Conservation (phyloP, 2,329 filamentous ascomycete species). For the Lasiodiplodia citricola region DNA sequence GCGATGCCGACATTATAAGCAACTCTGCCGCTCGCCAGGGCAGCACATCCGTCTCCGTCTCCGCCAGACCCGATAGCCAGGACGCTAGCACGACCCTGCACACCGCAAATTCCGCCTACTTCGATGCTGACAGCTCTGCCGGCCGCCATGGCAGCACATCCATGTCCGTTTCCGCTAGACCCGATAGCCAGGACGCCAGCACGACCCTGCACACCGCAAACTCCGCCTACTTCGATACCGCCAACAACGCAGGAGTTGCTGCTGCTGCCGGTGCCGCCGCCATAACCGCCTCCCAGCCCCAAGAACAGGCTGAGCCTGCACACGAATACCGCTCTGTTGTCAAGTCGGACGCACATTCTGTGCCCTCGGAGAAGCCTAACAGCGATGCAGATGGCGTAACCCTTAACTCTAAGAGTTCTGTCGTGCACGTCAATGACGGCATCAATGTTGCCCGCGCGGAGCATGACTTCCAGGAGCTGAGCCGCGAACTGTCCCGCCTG, state of each 20-base stretch:
- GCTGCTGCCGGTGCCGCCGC: not conserved
- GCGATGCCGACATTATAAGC: not conserved
- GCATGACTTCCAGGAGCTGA: constrained; percentile 72
- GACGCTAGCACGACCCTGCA: constrained; percentile 4
- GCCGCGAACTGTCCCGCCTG: constrained; percentile 49
- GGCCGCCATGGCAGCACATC: not conserved
- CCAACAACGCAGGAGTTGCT: not conserved
- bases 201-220: constrained; percentile 14
- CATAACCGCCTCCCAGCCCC: not conserved
- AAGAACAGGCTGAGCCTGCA: not conserved
- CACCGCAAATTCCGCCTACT: constrained; percentile 4
- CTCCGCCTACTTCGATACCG: not conserved
- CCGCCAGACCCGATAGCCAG: constrained; percentile 6
- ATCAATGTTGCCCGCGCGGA: constrained; percentile 68
- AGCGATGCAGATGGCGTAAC: constrained; percentile 18
- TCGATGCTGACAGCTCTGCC: not conserved
- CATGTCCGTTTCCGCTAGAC: not conserved
- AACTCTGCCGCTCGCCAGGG: not conserved
- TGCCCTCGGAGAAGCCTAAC: constrained; percentile 9
- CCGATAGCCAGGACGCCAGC: constrained; percentile 7
- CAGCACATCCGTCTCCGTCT: not conserved
- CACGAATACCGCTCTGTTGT: constrained; percentile 12
- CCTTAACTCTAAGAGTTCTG: constrained; percentile 23
- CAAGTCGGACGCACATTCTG: constrained; percentile 4
- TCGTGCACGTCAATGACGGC: constrained; percentile 23